Conservation (phyloP, 2,329 filamentous ascomycete species). For the Neospermospora avenae region DNA sequence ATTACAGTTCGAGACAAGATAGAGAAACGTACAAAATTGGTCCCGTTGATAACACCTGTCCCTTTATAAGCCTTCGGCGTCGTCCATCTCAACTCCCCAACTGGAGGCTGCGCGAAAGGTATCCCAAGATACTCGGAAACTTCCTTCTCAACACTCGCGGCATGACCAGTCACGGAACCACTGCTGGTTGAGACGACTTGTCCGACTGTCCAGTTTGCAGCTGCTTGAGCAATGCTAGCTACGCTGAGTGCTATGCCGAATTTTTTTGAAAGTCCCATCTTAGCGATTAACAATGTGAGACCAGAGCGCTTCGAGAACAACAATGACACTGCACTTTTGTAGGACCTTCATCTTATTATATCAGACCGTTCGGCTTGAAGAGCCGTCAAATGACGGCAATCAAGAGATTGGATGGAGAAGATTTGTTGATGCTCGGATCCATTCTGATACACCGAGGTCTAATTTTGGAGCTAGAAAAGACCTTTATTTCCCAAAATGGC, state of each 20-base stretch:
- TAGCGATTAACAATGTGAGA: not conserved
- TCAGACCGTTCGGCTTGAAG: not conserved
- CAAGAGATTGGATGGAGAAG: not conserved
- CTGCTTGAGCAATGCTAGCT: not conserved
- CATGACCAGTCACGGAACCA: constrained; percentile 7
- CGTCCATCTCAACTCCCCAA: constrained; percentile 6
- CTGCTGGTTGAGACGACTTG: constrained; percentile 29
- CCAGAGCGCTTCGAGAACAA: not conserved
- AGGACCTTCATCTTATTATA: not conserved
- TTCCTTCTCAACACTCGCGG: not conserved
- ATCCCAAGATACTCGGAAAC: constrained; percentile 12
- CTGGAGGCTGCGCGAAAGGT: constrained; percentile 5
- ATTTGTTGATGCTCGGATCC: too few relatives aligned
- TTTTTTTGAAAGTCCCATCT: not conserved
- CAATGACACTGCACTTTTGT: not conserved
- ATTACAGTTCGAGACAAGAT: too few relatives aligned
- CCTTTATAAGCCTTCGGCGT: constrained; percentile 7
- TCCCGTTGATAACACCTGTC: constrained; percentile 11
- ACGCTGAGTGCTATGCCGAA: not conserved
- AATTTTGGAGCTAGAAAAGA: not conserved
- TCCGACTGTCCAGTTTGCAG: constrained; percentile 28
- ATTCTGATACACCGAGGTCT: not conserved
- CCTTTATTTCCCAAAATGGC: not conserved
- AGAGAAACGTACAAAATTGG: constrained; percentile 2
- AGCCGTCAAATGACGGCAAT: not conserved